Conservation (phyloP, 2,329 filamentous ascomycete genomes). For the Microcera coccophila region DNA sequence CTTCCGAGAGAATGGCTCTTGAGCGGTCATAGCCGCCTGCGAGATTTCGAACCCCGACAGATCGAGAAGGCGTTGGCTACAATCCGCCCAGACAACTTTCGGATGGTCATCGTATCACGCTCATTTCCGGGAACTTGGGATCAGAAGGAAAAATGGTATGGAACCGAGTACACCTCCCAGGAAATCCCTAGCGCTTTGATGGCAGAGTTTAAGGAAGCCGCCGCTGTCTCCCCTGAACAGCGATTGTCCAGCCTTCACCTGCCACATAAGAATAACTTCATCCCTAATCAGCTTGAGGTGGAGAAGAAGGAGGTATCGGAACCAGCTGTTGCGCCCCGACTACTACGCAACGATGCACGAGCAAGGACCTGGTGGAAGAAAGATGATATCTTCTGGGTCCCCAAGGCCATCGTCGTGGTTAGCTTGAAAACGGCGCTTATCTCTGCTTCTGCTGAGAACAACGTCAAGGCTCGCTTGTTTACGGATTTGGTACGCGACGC, state of each 20-base stretch:
- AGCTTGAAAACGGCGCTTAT: slow-evolving; percentile 75
- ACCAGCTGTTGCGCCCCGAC: slow-evolving; percentile 67
- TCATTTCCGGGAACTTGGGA: slow-evolving; percentile 82
- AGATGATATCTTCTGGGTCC: slow-evolving; percentile 97
- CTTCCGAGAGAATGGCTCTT: slow-evolving; percentile 83
- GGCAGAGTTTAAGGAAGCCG: slow-evolving; percentile 63
- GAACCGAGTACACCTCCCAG: slow-evolving; percentile 85
- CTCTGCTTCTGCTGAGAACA: slow-evolving; percentile 72
- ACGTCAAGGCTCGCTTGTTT: slow-evolving; percentile 74
- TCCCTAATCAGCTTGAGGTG: slow-evolving; percentile 87
- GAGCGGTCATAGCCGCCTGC: slow-evolving; percentile 71
- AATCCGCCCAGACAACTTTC: slow-evolving; percentile 83
- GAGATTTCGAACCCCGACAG: slow-evolving; percentile 73
- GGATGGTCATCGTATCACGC: slow-evolving; percentile 77
- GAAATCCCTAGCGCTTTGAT: slow-evolving; percentile 75
- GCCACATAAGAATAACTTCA: slow-evolving; percentile 92
- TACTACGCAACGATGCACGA: slow-evolving; percentile 79
- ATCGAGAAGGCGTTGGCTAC: slow-evolving; percentile 72
- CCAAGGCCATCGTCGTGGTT: slow-evolving; percentile 83
- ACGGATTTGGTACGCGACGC: slow-evolving; percentile 84
- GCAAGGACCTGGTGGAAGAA: slow-evolving; percentile 96
- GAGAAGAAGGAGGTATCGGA: slow-evolving; percentile 87
- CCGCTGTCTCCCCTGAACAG: slow-evolving; percentile 51
- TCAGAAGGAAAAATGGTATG: slow-evolving; percentile 93
- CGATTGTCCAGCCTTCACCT: slow-evolving; percentile 73